Percentiles rank a stretch among this genome's conserved stretches.
phyloP scores from a whole-genome alignment of 2,329 filamentous ascomycete species.

The Beauveria pseudobassiana region DNA sequence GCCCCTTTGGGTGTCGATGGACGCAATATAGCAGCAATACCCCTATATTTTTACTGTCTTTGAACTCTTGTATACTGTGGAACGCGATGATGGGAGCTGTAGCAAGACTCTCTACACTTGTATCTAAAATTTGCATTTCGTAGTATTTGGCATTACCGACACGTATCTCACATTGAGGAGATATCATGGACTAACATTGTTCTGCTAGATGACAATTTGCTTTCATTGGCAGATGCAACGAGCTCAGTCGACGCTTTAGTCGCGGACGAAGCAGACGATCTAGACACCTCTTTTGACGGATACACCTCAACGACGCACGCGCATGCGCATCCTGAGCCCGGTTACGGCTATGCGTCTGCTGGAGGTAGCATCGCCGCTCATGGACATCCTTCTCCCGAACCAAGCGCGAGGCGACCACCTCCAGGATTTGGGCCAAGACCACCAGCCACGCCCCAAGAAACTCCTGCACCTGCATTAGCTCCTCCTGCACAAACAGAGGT shows the following conservation, averaged over 20 bases:
- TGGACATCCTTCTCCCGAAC: background rate
- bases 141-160: slow-evolving; percentile 20
- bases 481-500: slow-evolving; percentile 19
- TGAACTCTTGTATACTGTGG: slow-evolving; percentile 32
- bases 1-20: slow-evolving; percentile 27
- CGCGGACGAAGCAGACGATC: slow-evolving; percentile 42
- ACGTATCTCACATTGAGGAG: slow-evolving; percentile 15
- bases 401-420: slow-evolving; percentile 17
- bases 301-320: slow-evolving; percentile 13
- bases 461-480: slow-evolving; percentile 15
- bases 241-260: slow-evolving; percentile 63
- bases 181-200: slow-evolving; percentile 33
- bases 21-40: slow-evolving; percentile 34
- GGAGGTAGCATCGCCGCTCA: background rate
- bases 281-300: background rate
- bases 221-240: slow-evolving; percentile 52
- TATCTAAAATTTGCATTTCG: slow-evolving; percentile 31
- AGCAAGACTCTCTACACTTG: slow-evolving; percentile 36
- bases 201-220: slow-evolving; percentile 54
- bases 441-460: background rate
- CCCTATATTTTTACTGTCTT: slow-evolving; percentile 27
- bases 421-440: slow-evolving; percentile 20
- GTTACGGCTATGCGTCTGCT: background rate
- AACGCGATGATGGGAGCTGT: slow-evolving; percentile 58
- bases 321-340: background rate